Evolutionary conservation across 2,329 filamentous ascomycete genomes (phyloP).

Genomic region (Drechslerella dactyloides): DNA sequence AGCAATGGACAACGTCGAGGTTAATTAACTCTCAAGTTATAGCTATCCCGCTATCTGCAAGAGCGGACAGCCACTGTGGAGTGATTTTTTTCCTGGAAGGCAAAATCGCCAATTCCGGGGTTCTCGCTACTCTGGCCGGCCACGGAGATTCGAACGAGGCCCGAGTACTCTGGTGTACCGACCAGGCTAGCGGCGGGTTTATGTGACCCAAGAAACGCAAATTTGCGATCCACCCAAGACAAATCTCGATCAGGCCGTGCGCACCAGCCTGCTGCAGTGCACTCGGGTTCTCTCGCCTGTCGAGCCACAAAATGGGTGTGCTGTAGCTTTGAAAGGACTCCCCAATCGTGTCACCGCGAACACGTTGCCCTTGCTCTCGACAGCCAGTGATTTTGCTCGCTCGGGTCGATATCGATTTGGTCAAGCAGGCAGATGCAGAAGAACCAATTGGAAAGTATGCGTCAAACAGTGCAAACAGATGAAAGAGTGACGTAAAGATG

Average conservation of each 20-base stretch:
- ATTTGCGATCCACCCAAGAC: conserved; percentile 42
- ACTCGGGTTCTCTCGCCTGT: background rate
- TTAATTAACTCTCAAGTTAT: conserved; percentile 4
- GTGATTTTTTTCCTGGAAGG: conserved; percentile 17
- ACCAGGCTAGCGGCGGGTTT: conserved; percentile 7
- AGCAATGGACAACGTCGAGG: conserved; percentile 20
- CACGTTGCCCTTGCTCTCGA: conserved; percentile 44
- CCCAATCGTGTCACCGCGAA: conserved; percentile 40
- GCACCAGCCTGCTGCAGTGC: background rate
- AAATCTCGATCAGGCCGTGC: conserved; percentile 26
- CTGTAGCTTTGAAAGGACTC: conserved; percentile 17
- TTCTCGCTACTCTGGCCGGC: conserved; percentile 3
- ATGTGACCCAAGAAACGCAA: conserved; percentile 14
- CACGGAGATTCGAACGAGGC: conserved; percentile 7
- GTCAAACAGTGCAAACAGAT: background rate
- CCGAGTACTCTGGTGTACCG: conserved; percentile 6
- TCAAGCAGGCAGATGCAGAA: background rate
- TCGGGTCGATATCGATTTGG: background rate
- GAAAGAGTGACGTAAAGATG: conserved; percentile 35
- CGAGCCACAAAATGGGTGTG: conserved; percentile 13
- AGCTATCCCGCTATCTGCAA: background rate
- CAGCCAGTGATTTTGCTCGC: conserved; percentile 22
- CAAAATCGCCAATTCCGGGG: conserved; percentile 34
- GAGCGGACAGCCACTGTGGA: conserved; percentile 18
- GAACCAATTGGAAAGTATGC: background rate